Evolutionary conservation across 2,329 filamentous ascomycete genomes (phyloP).

Genomic region (Calonectria multiphialidica): DNA sequence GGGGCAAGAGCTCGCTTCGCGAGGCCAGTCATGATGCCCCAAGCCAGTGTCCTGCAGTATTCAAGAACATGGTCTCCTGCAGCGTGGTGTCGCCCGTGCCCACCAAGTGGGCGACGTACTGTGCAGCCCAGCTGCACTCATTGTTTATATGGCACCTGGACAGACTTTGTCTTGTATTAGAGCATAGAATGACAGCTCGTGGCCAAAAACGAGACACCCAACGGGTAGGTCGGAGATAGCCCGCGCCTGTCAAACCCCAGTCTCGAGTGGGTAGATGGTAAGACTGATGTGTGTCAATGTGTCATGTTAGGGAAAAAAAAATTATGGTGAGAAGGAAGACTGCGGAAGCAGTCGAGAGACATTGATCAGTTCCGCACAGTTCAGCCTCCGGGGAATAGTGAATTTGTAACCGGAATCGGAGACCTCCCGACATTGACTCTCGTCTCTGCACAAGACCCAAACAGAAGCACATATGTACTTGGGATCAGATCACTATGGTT

Average conservation of each 20-base stretch:
- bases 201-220: constrained; percentile 8
- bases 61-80: constrained; percentile 2
- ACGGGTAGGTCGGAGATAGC: constrained; percentile 9
- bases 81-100: neutral
- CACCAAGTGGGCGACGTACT: neutral
- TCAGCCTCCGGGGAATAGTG: neutral
- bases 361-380: neutral
- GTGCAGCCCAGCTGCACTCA: neutral
- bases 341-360: constrained; percentile 6
- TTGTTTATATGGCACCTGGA: neutral
- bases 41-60: neutral
- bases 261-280: neutral
- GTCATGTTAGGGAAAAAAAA: neutral
- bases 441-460: neutral
- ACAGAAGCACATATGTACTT: constrained; percentile 4
- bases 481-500: neutral
- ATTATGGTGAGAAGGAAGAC: neutral
- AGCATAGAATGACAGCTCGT: constrained; percentile 1
- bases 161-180: constrained; percentile 11
- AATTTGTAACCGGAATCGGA: neutral
- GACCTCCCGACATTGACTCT: constrained; percentile 5
- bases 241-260: constrained; percentile 2
- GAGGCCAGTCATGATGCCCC: neutral
- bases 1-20: constrained; percentile 2
- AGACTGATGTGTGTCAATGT: constrained; percentile 6